Conservation (phyloP, 2,329 filamentous ascomycete genomes). For the Dothistroma septosporum region DNA sequence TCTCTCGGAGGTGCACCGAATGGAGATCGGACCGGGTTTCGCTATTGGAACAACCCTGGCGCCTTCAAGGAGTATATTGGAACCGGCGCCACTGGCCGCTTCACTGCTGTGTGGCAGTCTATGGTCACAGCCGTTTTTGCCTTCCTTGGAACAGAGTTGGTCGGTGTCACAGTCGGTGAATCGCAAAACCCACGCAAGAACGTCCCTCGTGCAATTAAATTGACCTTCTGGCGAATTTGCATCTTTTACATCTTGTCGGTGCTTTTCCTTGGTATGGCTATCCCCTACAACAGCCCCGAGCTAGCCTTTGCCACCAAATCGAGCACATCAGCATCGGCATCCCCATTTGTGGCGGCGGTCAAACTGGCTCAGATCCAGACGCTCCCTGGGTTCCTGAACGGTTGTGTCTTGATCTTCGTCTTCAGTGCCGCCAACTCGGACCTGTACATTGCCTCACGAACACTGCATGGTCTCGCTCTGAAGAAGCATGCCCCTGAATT, state of each 20-base stretch:
- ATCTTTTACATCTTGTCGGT: constrained; percentile 75
- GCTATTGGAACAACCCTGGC: constrained; percentile 43
- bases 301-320: constrained; percentile 56
- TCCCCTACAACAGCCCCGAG: constrained; percentile 63
- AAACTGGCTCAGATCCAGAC: constrained; percentile 57
- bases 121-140: constrained; percentile 76
- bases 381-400: constrained; percentile 67
- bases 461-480: constrained; percentile 65
- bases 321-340: constrained; percentile 51
- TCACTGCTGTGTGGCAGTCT: constrained; percentile 41
- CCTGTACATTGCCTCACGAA: constrained; percentile 60
- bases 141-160: constrained; percentile 71
- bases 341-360: constrained; percentile 73
- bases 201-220: constrained; percentile 71
- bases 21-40: constrained; percentile 38
- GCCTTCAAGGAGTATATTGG: constrained; percentile 42
- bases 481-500: constrained; percentile 69
- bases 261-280: constrained; percentile 70
- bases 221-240: constrained; percentile 77
- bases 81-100: constrained; percentile 36
- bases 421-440: constrained; percentile 75
- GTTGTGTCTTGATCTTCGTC: constrained; percentile 69
- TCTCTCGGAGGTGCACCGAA: constrained; percentile 29
- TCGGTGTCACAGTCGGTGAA: constrained; percentile 68
- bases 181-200: constrained; percentile 72